Conservation (phyloP, 139 green algal species). For the Astrephomene gubernaculifera region DNA sequence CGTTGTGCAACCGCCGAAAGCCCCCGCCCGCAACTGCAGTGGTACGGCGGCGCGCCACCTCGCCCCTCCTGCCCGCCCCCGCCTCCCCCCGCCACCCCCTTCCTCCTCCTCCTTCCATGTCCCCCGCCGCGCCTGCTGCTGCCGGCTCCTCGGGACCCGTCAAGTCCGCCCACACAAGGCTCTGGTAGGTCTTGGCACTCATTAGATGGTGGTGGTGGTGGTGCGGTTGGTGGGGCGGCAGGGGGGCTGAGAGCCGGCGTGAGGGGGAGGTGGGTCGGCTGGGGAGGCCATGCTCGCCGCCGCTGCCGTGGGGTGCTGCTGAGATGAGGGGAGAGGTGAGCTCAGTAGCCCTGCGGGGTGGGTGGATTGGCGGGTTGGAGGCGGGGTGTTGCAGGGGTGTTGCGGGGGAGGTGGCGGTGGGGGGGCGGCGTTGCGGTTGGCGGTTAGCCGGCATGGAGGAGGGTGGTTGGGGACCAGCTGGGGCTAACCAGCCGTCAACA, state of each 20-base stretch:
- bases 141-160: background rate
- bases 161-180: conserved; percentile 66
- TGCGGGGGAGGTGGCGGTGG: too few species aligned
- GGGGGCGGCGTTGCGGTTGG: too few species aligned
- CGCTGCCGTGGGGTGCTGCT: too few species aligned
- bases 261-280: conserved; percentile 1
- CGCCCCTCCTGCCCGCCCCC: background rate
- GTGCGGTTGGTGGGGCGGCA: background rate
- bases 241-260: too few species aligned
- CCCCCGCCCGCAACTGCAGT: too few species aligned
- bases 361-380: background rate
- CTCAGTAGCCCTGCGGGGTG: background rate
- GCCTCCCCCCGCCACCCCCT: too few species aligned
- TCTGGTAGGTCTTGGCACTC: conserved; percentile 48
- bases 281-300: background rate
- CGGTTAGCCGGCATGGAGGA: too few species aligned
- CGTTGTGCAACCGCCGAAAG: too few species aligned
- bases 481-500: too few species aligned
- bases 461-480: too few species aligned
- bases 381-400: background rate
- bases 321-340: too few species aligned
- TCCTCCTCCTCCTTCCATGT: too few species aligned
- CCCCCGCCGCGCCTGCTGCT: background rate
- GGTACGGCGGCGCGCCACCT: background rate
- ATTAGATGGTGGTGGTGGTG: conserved; percentile 34